Evolutionary conservation across 768 basidiomycete species (phyloP).

Genomic region (Amanita inopinata): DNA sequence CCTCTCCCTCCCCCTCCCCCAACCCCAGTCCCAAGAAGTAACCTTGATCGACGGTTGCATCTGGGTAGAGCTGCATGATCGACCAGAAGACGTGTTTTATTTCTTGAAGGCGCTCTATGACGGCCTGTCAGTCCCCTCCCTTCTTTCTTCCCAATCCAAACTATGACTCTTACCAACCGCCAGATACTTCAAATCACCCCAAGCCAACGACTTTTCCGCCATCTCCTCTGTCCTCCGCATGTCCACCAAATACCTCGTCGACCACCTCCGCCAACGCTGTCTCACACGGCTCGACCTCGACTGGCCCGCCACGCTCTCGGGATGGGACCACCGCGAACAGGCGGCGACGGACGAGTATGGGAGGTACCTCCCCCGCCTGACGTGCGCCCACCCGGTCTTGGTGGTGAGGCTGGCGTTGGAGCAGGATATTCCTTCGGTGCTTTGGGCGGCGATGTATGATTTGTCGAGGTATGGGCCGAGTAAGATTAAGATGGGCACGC

Average conservation of each 20-base stretch:
- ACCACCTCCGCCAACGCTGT: slow-evolving; percentile 53
- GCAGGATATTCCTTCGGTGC: slow-evolving; percentile 43
- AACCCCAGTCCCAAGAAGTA: slow-evolving; percentile 17
- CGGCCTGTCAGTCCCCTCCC: slow-evolving; percentile 50
- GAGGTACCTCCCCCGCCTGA: slow-evolving; percentile 49
- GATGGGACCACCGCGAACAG: slow-evolving; percentile 62
- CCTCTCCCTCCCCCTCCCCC: slow-evolving; percentile 55
- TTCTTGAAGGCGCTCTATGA: slow-evolving; percentile 67
- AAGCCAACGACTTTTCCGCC: slow-evolving; percentile 42
- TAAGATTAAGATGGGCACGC: slow-evolving; percentile 54
- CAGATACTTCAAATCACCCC: slow-evolving; percentile 49
- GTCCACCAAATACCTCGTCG: slow-evolving; percentile 68
- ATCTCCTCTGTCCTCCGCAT: slow-evolving; percentile 60
- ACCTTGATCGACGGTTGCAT: slow-evolving; percentile 48
- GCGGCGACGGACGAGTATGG: slow-evolving; percentile 38
- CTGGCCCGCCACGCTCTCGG: slow-evolving; percentile 58
- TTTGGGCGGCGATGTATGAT: slow-evolving; percentile 70
- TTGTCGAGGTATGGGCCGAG: slow-evolving; percentile 65
- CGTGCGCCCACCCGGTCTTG: slow-evolving; percentile 57
- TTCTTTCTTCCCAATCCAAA: background rate
- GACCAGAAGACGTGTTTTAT: slow-evolving; percentile 55
- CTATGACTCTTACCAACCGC: slow-evolving; percentile 4
- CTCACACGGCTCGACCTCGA: slow-evolving; percentile 47
- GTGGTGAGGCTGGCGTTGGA: slow-evolving; percentile 63
- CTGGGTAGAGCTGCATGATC: slow-evolving; percentile 54